Conservation (phyloP, 129 eudicot species). For the Escallonia herrerae region DNA sequence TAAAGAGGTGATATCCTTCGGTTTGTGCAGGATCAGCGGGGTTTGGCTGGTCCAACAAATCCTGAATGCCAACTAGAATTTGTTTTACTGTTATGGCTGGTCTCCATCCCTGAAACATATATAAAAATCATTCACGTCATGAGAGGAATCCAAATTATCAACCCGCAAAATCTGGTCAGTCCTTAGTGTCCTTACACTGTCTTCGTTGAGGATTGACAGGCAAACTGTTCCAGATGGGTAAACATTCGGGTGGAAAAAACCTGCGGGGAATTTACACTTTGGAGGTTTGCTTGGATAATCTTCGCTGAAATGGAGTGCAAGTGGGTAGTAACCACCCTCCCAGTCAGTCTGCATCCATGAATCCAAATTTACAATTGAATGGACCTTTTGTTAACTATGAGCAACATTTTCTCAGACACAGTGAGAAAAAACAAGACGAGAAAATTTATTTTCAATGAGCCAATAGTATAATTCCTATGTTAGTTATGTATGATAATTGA, state of each 20-base stretch:
- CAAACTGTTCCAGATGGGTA: constrained; percentile 95
- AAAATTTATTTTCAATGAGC: too few relatives aligned
- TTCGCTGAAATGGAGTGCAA: constrained; percentile 64
- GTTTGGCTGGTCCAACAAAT: constrained; percentile 80
- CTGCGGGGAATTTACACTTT: constrained; percentile 74
- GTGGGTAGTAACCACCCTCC: constrained; percentile 77
- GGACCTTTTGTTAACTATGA: too few relatives aligned
- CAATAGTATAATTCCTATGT: too few relatives aligned
- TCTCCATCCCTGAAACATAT: constrained; percentile 64
- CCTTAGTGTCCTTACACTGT: constrained; percentile 53
- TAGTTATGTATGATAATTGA: too few relatives aligned
- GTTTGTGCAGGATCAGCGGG: constrained; percentile 91
- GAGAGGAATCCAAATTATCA: not conserved
- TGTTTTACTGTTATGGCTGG: constrained; percentile 95
- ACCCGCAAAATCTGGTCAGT: not conserved
- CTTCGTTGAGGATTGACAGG: constrained; percentile 86
- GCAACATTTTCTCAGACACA: too few relatives aligned
- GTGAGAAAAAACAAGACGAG: too few relatives aligned
- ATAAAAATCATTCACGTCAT: not conserved
- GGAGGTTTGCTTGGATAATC: constrained; percentile 96
- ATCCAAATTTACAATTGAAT: too few relatives aligned
- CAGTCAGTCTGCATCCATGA: constrained; percentile 60
- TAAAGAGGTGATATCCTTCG: constrained; percentile 83
- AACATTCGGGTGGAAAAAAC: constrained; percentile 91
- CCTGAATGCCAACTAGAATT: constrained; percentile 90